Base-by-base conservation (phyloP, 2,329 filamentous ascomycete genomes). In the Alternaria brassicae region DNA sequence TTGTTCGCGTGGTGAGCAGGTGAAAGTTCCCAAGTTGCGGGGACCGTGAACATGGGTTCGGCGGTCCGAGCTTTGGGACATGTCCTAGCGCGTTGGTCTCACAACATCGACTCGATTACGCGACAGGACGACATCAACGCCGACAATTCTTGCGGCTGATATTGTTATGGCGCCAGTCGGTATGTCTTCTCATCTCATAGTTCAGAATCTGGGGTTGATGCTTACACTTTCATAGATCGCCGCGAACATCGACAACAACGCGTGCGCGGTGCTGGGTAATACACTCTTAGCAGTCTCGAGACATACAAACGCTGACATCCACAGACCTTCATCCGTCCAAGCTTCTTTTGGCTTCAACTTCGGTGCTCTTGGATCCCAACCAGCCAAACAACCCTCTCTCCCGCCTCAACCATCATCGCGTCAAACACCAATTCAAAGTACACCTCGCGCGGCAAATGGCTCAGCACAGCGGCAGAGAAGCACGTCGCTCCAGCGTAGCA, bases 221-320 rank as follows among this genome's bases (percentile, higher is more conserved):
- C 58, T 71, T 36, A 70, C 42, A 34, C 4, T 15, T 40, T 5
- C 6, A 13, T 63, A 83, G 82, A 80, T 73, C 82, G 83, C 74
- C 79, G 83, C 70, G 83, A 85, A 77, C 82, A 83, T 70, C 80
- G 80, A 70, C 81, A 82, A 71, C 84, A 85, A 82, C 84, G 84
- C 75, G 81, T 84, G 75, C 84, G 84, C 70, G 84, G 84, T 73
- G 83, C 84, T 72, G 84, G 80, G 83, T 85, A 82, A 71, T 82
- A 70, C 69, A 54, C 8, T 68, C 66, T 54, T 12, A 37, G 27
- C 23, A n/a, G 28, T 32, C 52, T 32, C 40, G 21, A 52, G n/a
- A 41, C 40, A 25, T 37, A 45, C 25, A 32, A 34, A 54, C 50
- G 58, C 69, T 73, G 56, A 79, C 61, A 62, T 21, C 34, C 37